phyloP scores from a whole-genome alignment of 169 alveolate species.

The Eimeria sp. region DNA sequence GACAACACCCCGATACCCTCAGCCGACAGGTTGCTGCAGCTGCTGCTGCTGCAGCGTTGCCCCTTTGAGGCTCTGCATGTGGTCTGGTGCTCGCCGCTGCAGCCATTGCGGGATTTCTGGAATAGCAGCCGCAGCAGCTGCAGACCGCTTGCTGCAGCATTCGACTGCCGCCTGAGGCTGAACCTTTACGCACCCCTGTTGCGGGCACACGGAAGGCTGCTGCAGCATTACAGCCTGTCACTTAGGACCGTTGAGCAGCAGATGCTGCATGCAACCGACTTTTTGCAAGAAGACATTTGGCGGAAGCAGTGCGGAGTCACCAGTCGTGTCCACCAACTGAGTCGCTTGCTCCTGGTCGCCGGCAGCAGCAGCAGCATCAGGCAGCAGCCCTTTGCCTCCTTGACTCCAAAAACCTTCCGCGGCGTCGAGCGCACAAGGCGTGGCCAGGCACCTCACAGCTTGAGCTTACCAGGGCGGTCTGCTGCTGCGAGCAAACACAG shows the following conservation, averaged over 20 bases:
- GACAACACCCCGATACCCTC: not conserved
- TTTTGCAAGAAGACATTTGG: constrained; percentile 20
- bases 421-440: constrained; percentile 9
- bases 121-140: constrained; percentile 53
- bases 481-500: constrained; percentile 44
- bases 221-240: not conserved
- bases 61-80: constrained; percentile 52
- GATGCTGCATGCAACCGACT: not conserved
- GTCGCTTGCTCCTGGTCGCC: constrained; percentile 22
- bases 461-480: not conserved
- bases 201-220: constrained; percentile 9
- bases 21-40: constrained; percentile 66
- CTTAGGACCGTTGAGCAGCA: not conserved
- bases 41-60: constrained; percentile 25
- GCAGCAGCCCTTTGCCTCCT: constrained; percentile 45
- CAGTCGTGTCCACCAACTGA: constrained; percentile 52
- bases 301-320: constrained; percentile 32
- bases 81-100: constrained; percentile 62
- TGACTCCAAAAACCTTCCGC: constrained; percentile 1
- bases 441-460: not conserved
- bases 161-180: constrained; percentile 64
- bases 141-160: constrained; percentile 60
- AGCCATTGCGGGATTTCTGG: constrained; percentile 12
- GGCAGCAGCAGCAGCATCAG: constrained; percentile 46
- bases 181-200: not conserved